phyloP scores from a whole-genome alignment of 306 rosid species.

The Trifolium fragiferum region DNA sequence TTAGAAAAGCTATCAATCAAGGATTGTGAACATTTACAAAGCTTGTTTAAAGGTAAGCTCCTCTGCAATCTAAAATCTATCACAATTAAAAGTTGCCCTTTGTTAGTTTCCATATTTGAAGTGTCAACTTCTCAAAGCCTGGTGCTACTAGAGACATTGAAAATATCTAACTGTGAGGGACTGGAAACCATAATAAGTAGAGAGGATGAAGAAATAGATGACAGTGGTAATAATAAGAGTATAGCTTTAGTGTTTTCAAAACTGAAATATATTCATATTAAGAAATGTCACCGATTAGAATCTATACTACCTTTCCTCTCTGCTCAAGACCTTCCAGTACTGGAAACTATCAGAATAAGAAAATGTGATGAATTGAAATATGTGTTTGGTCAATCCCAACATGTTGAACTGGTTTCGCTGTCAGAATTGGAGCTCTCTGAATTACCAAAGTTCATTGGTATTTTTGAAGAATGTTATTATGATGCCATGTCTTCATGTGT shows the following conservation, averaged over 20 bases:
- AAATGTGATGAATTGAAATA: not conserved
- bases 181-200: not conserved
- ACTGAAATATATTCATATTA: not conserved
- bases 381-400: slow-evolving; percentile 1
- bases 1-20: fast-evolving
- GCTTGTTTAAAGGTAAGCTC: slow-evolving; percentile 7
- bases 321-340: not conserved
- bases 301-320: not conserved
- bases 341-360: not conserved
- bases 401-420: not conserved
- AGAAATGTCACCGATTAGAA: not conserved
- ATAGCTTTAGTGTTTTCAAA: not conserved
- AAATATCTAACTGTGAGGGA: not conserved
- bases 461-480: not conserved
- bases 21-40: fast-evolving
- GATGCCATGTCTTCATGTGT: not conserved
- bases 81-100: fast-evolving
- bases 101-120: not conserved
- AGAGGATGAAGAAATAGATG: not conserved
- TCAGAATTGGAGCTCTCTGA: fast-evolving
- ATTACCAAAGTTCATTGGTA: not conserved
- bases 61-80: not conserved
- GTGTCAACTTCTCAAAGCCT: not conserved
- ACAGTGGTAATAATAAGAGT: not conserved
- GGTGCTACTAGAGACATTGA: not conserved